These are phyloP conservation scores for Xylaria flabelliformis DNA, from an alignment of 495 filamentous ascomycete genomes.

Conservation along the genomic window DNA sequence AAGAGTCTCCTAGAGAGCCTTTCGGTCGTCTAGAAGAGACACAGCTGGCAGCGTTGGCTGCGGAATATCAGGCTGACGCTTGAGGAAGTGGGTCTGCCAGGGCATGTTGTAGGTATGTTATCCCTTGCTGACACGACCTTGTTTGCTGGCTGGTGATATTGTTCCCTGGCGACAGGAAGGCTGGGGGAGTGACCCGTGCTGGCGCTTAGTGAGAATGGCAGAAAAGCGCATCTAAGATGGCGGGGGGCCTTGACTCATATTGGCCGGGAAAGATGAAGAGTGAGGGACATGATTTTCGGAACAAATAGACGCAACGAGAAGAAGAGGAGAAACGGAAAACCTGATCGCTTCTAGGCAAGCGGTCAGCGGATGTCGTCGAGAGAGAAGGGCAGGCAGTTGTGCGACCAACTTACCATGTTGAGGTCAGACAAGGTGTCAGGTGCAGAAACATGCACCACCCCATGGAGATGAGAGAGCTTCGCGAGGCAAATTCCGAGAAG, in stretches of 20 bases:
- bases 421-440: constrained; percentile 28
- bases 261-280: background rate
- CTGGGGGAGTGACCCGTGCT: background rate
- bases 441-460: constrained; percentile 25
- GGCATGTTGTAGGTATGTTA: background rate
- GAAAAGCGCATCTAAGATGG: background rate
- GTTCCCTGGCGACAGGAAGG: background rate
- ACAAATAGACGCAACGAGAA: background rate
- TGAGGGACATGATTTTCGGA: constrained; percentile 2
- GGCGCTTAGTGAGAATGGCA: background rate
- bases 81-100: background rate
- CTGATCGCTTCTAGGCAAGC: background rate
- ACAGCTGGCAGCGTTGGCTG: background rate
- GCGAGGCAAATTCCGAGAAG: constrained; percentile 1
- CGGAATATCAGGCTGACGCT: background rate
- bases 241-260: background rate
- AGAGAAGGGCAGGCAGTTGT: constrained; percentile 5
- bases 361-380: constrained; percentile 24
- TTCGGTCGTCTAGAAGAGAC: constrained; percentile 6
- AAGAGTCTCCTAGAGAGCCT: constrained; percentile 2
- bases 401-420: constrained; percentile 26
- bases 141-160: background rate
- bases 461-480: constrained; percentile 3
- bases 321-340: background rate
- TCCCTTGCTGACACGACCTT: background rate